Evolutionary conservation across 441 rosid species (phyloP).

Genomic region (Gossypium gossypioides): DNA sequence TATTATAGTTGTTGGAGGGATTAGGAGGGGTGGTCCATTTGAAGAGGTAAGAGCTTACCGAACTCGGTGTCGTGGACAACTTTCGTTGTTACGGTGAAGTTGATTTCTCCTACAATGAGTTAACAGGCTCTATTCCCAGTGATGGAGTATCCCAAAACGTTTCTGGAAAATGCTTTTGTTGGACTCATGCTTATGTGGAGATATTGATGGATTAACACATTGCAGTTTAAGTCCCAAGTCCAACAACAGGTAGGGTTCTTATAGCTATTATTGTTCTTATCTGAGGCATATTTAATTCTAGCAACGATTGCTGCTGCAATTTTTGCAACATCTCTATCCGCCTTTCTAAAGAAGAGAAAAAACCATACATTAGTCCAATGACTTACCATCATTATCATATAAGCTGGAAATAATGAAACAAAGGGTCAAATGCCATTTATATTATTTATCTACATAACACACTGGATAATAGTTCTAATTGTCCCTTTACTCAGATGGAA

Average conservation of each 20-base stretch:
- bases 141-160: conserved; percentile 32
- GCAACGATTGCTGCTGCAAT: conserved; percentile 11
- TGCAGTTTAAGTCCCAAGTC: conserved; percentile 24
- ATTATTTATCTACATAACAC: too few species aligned
- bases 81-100: conserved; percentile 78
- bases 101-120: conserved; percentile 52
- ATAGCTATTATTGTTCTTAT: conserved; percentile 37
- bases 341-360: too few species aligned
- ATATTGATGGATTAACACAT: conserved; percentile 31
- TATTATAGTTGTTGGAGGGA: conserved; percentile 78
- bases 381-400: too few species aligned
- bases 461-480: too few species aligned
- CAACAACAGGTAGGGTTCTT: conserved; percentile 22
- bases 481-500: too few species aligned
- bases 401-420: too few species aligned
- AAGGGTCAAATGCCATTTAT: too few species aligned
- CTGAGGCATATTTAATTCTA: conserved; percentile 18
- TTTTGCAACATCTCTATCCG: not conserved
- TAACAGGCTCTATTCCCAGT: conserved; percentile 41
- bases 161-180: conserved; percentile 23
- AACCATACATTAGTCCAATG: too few species aligned
- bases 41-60: conserved; percentile 68
- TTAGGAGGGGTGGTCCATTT: conserved; percentile 86
- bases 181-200: conserved; percentile 54
- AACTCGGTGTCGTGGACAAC: conserved; percentile 60